These are phyloP conservation scores for Vigna trinervia DNA, from an alignment of 306 rosid genomes.

Conservation along the genomic window DNA sequence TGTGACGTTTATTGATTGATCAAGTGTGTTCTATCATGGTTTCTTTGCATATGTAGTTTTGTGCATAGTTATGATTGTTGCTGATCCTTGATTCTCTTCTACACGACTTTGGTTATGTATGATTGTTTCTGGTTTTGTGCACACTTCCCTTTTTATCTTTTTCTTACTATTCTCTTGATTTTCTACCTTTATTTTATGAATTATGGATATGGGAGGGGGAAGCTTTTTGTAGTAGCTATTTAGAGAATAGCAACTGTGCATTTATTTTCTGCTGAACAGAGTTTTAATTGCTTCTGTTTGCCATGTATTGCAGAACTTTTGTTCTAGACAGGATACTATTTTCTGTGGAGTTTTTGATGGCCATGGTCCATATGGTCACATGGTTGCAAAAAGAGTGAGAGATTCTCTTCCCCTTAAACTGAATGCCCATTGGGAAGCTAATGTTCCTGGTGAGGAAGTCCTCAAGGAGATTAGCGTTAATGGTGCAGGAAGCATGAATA, in stretches of 20 bases:
- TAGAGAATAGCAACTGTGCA: neutral
- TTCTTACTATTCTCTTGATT: neutral
- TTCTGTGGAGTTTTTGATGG: slow-evolving; percentile 99
- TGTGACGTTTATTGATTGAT: slow-evolving; percentile 6
- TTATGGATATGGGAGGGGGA: neutral
- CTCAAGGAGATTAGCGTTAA: slow-evolving; percentile 77
- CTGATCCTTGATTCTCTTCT: slow-evolving; percentile 23
- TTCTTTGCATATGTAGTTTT: slow-evolving; percentile 31
- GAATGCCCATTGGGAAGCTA: slow-evolving; percentile 86
- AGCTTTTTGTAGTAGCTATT: neutral
- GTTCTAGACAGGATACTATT: slow-evolving; percentile 76
- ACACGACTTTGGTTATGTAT: neutral
- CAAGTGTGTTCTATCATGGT: neutral
- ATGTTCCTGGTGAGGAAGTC: slow-evolving; percentile 61
- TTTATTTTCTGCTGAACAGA: slow-evolving; percentile 23
- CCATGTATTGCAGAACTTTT: slow-evolving; percentile 72
- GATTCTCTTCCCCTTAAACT: slow-evolving; percentile 93
- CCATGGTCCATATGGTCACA: slow-evolving; percentile 95
- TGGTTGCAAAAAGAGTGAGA: slow-evolving; percentile 99
- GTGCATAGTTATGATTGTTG: slow-evolving; percentile 13
- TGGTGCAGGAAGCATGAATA: slow-evolving; percentile 68
- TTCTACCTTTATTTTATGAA: neutral
- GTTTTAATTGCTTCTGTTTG: slow-evolving; percentile 37
- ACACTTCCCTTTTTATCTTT: neutral
- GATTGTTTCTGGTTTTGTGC: slow-evolving; percentile 1